Evolutionary conservation across 2,329 filamentous ascomycete species (phyloP), one percentile per base, ranked within the genome.

Genomic region (Eutypella sp.): DNA sequence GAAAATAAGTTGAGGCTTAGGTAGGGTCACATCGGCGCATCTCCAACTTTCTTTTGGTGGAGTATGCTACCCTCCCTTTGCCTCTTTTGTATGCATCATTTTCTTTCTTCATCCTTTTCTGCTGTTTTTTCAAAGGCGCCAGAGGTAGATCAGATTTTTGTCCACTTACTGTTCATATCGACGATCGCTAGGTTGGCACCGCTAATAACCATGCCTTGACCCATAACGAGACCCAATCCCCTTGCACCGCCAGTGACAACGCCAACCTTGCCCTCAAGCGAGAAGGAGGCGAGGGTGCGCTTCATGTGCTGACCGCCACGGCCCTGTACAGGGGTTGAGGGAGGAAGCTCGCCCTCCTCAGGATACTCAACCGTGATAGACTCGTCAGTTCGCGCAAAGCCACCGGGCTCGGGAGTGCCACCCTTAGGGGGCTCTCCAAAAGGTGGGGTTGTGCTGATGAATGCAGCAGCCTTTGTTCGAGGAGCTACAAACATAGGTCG

Each of bases 151-250:
- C 13, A 29, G 7, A 13, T 16, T 16, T 4, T 27, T 16, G 5
- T 33, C 27, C 40, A 75, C 82, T 56, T 68, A 92, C 88, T 86
- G 71, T 97, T 96, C 72, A 96, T 74, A 66, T 97, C 92, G 34
- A 96, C 89, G 67, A 97, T 87, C 36, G 92, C 92, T 51, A 96
- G 76, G 65, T 95, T 85, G 9, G 89, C 87, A 43, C 92, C 92
- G 44, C 87, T 93, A 44, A 89, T 84, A 44, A 96, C 87, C 67
- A 96, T 81, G 40, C 87, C 90, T 72, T 96, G 90, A 42, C 86
- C 87, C 87, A 97, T 96, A 57, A 95, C 90, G 50, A 96, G 73
- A 33, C 92, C 92, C 47, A 97, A 69, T 7, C 92, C 92, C 62
- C 91, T 78, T 22, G 92, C 92, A 62, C 91, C 92, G 43, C 92